Conservation (phyloP, 2,329 filamentous ascomycete species). For the Purpureocillium takamizusanense region DNA sequence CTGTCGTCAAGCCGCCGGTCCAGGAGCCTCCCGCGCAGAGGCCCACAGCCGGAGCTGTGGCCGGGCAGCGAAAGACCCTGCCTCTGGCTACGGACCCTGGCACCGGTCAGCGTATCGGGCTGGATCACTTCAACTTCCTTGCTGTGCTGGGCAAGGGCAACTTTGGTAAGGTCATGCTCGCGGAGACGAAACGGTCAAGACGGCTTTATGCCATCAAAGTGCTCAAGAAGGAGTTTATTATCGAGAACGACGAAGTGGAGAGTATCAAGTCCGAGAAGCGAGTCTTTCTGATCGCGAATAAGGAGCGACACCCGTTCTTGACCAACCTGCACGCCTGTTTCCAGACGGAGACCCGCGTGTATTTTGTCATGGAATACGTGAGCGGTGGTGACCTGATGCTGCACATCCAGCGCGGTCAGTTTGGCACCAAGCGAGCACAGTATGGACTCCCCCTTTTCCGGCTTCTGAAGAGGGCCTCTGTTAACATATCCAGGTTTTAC, state of each 20-base stretch:
- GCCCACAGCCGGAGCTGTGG: conserved; percentile 18
- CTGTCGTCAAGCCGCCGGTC: conserved; percentile 29
- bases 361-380: conserved; percentile 99
- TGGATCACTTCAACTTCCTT: conserved; percentile 99
- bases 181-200: conserved; percentile 87
- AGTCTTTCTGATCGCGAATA: conserved; percentile 94
- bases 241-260: conserved; percentile 98
- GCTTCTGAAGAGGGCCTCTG: conserved; percentile 7
- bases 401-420: conserved; percentile 94
- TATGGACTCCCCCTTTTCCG: conserved; percentile 38
- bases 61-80: conserved; percentile 44
- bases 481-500: conserved; percentile 63
- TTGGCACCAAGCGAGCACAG: conserved; percentile 92
- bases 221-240: conserved; percentile 99
- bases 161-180: conserved; percentile 99
- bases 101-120: conserved; percentile 75
- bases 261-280: conserved; percentile 96
- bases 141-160: conserved; percentile 98
- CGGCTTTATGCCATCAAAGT: conserved; percentile 98
- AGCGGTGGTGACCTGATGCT: conserved; percentile 98
- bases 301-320: conserved; percentile 92
- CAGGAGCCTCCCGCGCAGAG: conserved; percentile 25
- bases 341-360: conserved; percentile 95
- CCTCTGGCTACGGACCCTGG: conserved; percentile 65
- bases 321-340: conserved; percentile 95